Conservation (phyloP, 805 yeast species). For the Candida succiphila region DNA sequence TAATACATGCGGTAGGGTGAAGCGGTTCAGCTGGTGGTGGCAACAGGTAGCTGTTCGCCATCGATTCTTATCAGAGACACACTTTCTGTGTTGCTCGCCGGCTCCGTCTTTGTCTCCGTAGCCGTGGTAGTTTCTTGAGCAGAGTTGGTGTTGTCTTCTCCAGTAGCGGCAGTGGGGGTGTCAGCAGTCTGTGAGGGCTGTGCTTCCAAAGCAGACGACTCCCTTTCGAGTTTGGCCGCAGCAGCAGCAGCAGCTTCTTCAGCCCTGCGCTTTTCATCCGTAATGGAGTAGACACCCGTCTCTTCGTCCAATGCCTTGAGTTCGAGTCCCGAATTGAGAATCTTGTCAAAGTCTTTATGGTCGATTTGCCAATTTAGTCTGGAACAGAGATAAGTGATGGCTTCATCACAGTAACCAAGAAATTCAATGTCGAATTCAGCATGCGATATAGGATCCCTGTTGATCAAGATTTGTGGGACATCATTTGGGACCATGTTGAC, state of each 20-base stretch:
- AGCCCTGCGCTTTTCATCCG: slow-evolving; percentile 18
- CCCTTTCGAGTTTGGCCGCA: slow-evolving; percentile 1
- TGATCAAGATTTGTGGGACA: slow-evolving; percentile 78
- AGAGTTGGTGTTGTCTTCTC: neutral
- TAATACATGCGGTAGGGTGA: too few species aligned
- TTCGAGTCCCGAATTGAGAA: slow-evolving; percentile 22
- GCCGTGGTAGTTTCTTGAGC: neutral
- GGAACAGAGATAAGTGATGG: slow-evolving; percentile 51
- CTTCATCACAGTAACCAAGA: slow-evolving; percentile 79
- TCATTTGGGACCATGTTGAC: slow-evolving; percentile 62
- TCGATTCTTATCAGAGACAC: too few species aligned
- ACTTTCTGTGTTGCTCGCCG: too few species aligned
- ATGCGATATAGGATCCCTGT: slow-evolving; percentile 66
- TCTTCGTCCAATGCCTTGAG: slow-evolving; percentile 17
- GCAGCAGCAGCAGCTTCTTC: slow-evolving; percentile 4
- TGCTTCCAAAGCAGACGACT: too few species aligned
- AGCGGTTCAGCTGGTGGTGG: too few species aligned
- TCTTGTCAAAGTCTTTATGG: slow-evolving; percentile 37
- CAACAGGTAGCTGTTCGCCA: too few species aligned
- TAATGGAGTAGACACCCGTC: slow-evolving; percentile 25
- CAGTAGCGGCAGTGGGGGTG: neutral
- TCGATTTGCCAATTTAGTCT: slow-evolving; percentile 48
- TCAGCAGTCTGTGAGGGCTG: neutral
- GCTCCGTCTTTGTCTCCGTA: too few species aligned
- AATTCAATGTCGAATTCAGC: slow-evolving; percentile 71